phyloP scores from a whole-genome alignment of 306 rosid species.

The Sphenostylis stenocarpa region DNA sequence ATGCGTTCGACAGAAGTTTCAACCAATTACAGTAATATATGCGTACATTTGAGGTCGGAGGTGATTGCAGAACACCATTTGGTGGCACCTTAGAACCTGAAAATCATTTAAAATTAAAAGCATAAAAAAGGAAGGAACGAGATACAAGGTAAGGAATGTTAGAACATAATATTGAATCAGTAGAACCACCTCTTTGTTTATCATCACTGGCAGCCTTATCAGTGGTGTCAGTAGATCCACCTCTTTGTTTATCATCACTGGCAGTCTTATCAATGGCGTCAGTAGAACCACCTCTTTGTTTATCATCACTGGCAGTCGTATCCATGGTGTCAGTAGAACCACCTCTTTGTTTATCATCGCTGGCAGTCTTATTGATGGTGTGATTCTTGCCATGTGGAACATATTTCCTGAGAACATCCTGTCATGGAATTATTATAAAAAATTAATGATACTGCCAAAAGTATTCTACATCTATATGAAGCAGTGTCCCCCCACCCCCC shows the following conservation, averaged over 20 bases:
- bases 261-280: neutral
- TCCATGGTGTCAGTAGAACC: slow-evolving; percentile 23
- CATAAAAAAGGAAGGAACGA: slow-evolving; percentile 11
- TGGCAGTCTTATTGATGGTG: slow-evolving; percentile 22
- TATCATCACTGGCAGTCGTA: neutral
- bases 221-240: slow-evolving; percentile 15
- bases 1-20: slow-evolving; percentile 16
- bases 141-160: slow-evolving; percentile 17
- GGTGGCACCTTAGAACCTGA: slow-evolving; percentile 56
- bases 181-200: slow-evolving; percentile 43
- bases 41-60: slow-evolving; percentile 54
- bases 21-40: slow-evolving; percentile 33
- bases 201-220: neutral
- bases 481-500: neutral
- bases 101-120: slow-evolving; percentile 25
- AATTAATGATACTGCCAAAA: slow-evolving; percentile 26
- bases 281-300: slow-evolving; percentile 41
- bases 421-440: slow-evolving; percentile 40
- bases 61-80: slow-evolving; percentile 42
- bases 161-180: slow-evolving; percentile 24
- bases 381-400: slow-evolving; percentile 47
- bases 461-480: slow-evolving; percentile 17
- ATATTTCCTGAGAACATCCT: slow-evolving; percentile 62
- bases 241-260: slow-evolving; percentile 25
- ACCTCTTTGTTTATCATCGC: slow-evolving; percentile 41